Evolutionary conservation across 495 filamentous ascomycete genomes (phyloP).

Genomic region (Cercophora sp.): DNA sequence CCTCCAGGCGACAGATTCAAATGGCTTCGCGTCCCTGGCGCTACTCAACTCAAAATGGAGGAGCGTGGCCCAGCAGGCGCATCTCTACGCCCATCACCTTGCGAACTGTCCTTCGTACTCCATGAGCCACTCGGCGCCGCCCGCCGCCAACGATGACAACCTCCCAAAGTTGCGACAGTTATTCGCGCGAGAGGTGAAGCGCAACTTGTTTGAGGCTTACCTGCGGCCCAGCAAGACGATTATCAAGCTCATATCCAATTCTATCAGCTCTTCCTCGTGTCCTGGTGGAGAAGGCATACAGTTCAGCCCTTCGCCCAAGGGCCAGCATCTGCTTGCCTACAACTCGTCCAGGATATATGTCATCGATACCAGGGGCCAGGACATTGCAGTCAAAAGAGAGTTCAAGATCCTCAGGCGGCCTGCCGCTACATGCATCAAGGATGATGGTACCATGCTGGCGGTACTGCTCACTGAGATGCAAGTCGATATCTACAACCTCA

Average conservation of each 20-base stretch:
- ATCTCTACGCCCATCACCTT: constrained; percentile 75
- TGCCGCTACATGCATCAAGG: constrained; percentile 70
- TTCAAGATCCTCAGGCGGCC: constrained; percentile 76
- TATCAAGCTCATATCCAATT: constrained; percentile 75
- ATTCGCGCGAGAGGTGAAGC: constrained; percentile 68
- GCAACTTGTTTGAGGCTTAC: constrained; percentile 77
- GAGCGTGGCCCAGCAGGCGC: constrained; percentile 62
- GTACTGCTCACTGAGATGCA: constrained; percentile 77
- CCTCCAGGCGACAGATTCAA: constrained; percentile 67
- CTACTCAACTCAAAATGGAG: constrained; percentile 78
- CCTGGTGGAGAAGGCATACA: constrained; percentile 83
- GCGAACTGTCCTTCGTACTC: constrained; percentile 65
- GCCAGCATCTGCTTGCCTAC: constrained; percentile 69
- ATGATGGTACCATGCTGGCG: constrained; percentile 72
- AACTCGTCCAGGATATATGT: constrained; percentile 85
- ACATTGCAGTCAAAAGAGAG: constrained; percentile 64
- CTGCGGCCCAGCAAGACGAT: constrained; percentile 64
- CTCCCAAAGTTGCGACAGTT: constrained; percentile 58
- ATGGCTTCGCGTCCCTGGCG: constrained; percentile 78
- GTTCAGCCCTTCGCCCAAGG: constrained; percentile 72
- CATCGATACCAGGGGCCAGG: constrained; percentile 57
- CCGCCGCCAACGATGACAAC: constrained; percentile 44
- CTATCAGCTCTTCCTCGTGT: constrained; percentile 76
- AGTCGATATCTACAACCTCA: constrained; percentile 76
- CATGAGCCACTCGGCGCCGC: constrained; percentile 47